phyloP scores from a whole-genome alignment of 768 basidiomycete genomes.

The Phaeolepiota aurea region DNA sequence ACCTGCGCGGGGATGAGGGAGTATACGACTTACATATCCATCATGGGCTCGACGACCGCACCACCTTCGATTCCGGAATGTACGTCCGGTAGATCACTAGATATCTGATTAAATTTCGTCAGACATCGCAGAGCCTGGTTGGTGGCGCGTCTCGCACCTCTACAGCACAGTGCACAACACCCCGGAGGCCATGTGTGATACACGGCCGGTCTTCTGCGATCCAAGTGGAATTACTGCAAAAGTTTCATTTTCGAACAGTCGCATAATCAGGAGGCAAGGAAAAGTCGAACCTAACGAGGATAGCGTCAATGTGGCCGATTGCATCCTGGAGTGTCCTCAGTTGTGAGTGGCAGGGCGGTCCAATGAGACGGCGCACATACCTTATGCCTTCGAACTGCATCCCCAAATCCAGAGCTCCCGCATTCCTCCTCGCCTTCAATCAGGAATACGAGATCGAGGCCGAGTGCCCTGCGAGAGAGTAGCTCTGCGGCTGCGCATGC shows the following conservation, averaged over 20 bases:
- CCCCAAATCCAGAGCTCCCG: conserved; percentile 81
- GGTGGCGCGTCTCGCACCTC: no score
- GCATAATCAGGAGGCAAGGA: not conserved
- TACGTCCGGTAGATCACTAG: conserved; percentile 65
- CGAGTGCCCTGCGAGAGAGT: conserved; percentile 62
- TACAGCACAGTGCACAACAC: conserved; percentile 83
- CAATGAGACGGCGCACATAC: conserved; percentile 22
- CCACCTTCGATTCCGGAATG: conserved; percentile 97
- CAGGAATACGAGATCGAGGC: conserved; percentile 81
- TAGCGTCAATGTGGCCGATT: conserved; percentile 84
- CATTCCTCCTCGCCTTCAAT: conserved; percentile 97
- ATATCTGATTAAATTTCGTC: no score
- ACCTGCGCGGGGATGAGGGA: not conserved
- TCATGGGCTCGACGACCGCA: conserved; percentile 80
- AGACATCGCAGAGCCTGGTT: no score
- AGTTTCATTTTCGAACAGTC: conserved; percentile 2
- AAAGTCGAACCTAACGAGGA: conserved; percentile 64
- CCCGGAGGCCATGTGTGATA: conserved; percentile 90
- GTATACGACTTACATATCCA: conserved; percentile 59
- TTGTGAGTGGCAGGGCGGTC: conserved; percentile 1
- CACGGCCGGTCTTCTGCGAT: conserved; percentile 89
- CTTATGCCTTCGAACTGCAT: conserved; percentile 71
- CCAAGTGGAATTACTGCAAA: conserved; percentile 87
- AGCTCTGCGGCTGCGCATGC: conserved; percentile 87
- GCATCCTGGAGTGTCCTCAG: conserved; percentile 42